Percentiles rank a stretch among this genome's conserved stretches.
These are phyloP conservation scores for Curvularia eragrostidis DNA, from an alignment of 2,329 filamentous ascomycete species.

Conservation along the genomic window DNA sequence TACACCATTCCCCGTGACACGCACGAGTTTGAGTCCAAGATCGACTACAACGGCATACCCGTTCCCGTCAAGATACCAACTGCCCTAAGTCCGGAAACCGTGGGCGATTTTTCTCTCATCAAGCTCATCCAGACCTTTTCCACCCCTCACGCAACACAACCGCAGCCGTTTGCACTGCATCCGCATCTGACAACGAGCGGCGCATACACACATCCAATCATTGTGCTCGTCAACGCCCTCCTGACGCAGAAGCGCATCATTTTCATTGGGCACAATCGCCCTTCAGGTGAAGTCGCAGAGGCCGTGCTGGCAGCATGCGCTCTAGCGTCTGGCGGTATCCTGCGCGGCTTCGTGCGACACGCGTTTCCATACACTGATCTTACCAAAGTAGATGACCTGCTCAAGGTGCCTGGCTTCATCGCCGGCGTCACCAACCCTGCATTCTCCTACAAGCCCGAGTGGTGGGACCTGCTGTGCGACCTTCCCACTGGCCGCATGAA, in stretches of 20 bases:
- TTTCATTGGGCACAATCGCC: conserved; percentile 93
- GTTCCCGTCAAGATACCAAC: conserved; percentile 97
- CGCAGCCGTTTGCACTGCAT: conserved; percentile 84
- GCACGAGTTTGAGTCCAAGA: conserved; percentile 94
- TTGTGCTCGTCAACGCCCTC: conserved; percentile 91
- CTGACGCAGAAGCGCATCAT: conserved; percentile 96
- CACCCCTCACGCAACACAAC: conserved; percentile 77
- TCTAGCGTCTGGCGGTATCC: conserved; percentile 86
- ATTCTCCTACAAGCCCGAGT: conserved; percentile 92
- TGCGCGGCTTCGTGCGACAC: conserved; percentile 92
- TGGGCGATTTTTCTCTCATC: conserved; percentile 96
- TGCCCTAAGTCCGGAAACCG: conserved; percentile 90
- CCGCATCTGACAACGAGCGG: conserved; percentile 94
- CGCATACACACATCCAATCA: conserved; percentile 87
- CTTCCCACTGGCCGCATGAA: conserved; percentile 90
- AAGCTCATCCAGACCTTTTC: conserved; percentile 97
- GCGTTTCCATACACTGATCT: conserved; percentile 98
- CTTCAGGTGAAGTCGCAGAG: conserved; percentile 94
- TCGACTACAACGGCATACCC: conserved; percentile 94
- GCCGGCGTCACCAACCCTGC: conserved; percentile 97
- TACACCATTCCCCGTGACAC: conserved; percentile 90
- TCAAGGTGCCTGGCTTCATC: conserved; percentile 96
- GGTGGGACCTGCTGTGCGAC: conserved; percentile 98
- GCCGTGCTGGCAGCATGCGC: conserved; percentile 98
- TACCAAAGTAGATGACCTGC: conserved; percentile 94